phyloP scores from a whole-genome alignment of 345 rosid genomes.

The Odontarrhena argentea region DNA sequence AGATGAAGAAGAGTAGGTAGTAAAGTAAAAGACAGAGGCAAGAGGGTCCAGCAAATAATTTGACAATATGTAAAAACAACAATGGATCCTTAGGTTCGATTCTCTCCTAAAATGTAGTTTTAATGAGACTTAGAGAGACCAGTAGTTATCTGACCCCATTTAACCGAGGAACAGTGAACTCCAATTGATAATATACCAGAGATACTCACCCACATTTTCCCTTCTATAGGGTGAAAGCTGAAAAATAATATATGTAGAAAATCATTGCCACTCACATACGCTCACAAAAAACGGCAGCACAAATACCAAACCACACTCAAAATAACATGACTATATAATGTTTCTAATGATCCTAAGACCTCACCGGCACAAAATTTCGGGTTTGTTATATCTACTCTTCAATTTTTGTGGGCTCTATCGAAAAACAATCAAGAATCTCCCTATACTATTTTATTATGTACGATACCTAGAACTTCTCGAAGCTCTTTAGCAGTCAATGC shows the following conservation, averaged over 20 bases:
- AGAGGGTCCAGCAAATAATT: slow-evolving; percentile 5
- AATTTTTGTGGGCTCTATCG: background rate
- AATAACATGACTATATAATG: background rate
- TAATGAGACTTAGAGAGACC: background rate
- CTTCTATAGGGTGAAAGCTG: too few species aligned
- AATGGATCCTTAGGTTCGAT: background rate
- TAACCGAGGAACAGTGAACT: background rate
- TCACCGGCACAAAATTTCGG: background rate
- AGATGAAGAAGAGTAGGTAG: background rate
- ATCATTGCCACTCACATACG: too few species aligned
- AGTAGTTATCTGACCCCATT: background rate
- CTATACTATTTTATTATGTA: background rate
- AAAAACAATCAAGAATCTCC: background rate
- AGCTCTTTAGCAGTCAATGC: slow-evolving; percentile 97
- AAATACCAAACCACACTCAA: background rate
- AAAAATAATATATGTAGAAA: too few species aligned
- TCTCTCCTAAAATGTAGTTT: background rate
- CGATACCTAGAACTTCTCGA: slow-evolving; percentile 81
- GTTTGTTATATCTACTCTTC: slow-evolving; percentile 3
- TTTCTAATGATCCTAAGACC: slow-evolving; percentile 10
- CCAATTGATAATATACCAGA: background rate
- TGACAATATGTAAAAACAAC: background rate
- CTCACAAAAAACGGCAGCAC: background rate
- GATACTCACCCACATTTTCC: too few species aligned
- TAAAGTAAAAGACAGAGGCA: background rate